Evolutionary conservation across 1,284 basidiomycete genomes (phyloP), one percentile per base, ranked within the genome.

Genomic region (Exobasidium rhododendri): DNA sequence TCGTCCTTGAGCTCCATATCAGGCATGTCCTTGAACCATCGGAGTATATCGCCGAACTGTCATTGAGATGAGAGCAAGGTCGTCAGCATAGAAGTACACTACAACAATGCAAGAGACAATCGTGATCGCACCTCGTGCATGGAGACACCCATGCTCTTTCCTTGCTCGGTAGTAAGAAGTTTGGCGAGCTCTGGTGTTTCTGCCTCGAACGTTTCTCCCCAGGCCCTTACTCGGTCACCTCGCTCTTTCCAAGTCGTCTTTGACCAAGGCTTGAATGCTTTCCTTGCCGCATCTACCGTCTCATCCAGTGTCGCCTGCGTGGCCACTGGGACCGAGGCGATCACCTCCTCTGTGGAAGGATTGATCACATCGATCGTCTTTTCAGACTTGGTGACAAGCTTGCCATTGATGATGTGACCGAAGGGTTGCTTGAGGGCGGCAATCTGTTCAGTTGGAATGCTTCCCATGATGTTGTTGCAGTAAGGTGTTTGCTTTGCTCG

Each of bases 321-420:
- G n/a, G 52, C 52, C 13, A 55, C 29, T n/a, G 52, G 52, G 14
- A 55, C 52, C 13, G 67, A 56, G 6, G 67, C 68, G 17, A 70
- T 35, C 29, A 45, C 35, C 59, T 69, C 45, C 22, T 70, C 68
- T 28, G 66, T 66, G n/a, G 68, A 65, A 43, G 68, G 68, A 49
- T 70, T 55, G 49, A 69, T 43, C 24, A 70, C 64, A 29, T 64
- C 63, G 29, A 69, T 54, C 52, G 58, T 59, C 58, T 68, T 69
- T 32, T 57, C 61, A n/a, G 59, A 59, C 26, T 61, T 53, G 22
- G 53, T 51, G 44, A 59, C 61, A 44, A 58, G 49, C 56, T 69
- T 65, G 56, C 67, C 67, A 58, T 69, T 63, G 62, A 69, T 69
- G 31, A 69, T 62, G 43, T 69, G 67, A 24, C 61, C 61, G 46